Conservation (phyloP, 306 rosid genomes). For the Prinsepia uniflora region DNA sequence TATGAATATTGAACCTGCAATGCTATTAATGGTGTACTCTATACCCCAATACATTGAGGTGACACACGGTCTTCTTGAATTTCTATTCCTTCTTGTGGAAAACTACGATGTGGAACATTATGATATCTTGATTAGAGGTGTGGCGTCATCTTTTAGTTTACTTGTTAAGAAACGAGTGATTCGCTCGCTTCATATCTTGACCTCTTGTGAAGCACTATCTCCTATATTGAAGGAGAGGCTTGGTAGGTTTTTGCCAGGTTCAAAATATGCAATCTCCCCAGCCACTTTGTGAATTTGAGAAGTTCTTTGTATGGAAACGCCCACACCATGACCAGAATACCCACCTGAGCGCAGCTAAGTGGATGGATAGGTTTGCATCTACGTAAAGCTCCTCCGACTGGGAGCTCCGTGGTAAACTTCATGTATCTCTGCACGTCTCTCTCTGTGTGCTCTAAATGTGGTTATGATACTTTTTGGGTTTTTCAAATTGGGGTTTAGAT, state of each 20-base stretch:
- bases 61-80: constrained; percentile 61
- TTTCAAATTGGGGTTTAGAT: not conserved
- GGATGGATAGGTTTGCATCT: constrained; percentile 32
- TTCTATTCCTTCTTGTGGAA: constrained; percentile 66
- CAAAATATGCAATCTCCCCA: not conserved
- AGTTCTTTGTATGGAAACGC: not conserved
- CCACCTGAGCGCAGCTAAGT: not conserved
- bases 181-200: constrained; percentile 52
- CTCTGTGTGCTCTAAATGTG: not conserved
- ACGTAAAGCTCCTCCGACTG: constrained; percentile 91
- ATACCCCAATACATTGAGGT: constrained; percentile 53
- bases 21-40: constrained; percentile 67
- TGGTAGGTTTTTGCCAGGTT: constrained; percentile 10
- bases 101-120: constrained; percentile 53
- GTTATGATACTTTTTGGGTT: not conserved
- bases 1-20: constrained; percentile 87
- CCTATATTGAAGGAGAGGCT: constrained; percentile 42
- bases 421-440: constrained; percentile 37
- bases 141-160: constrained; percentile 45
- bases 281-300: constrained; percentile 2
- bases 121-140: constrained; percentile 48
- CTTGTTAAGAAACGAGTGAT: constrained; percentile 56
- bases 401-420: constrained; percentile 98
- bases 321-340: constrained; percentile 6
- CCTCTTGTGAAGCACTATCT: constrained; percentile 38